phyloP scores from a whole-genome alignment of 2,329 filamentous ascomycete genomes.

The Penicillium verrucosum region DNA sequence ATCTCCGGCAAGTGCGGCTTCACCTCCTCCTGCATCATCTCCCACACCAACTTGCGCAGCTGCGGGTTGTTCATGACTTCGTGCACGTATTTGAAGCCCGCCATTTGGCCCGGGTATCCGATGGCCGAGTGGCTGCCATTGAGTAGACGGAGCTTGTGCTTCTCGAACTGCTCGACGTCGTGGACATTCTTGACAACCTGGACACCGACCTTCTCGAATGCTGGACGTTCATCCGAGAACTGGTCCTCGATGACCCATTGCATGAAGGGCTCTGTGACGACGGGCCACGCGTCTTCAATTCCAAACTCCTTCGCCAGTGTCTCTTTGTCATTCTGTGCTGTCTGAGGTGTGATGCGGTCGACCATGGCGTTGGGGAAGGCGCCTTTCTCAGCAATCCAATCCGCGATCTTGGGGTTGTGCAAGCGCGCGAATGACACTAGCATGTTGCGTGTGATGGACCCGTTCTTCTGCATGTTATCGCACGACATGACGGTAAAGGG shows the following conservation, averaged over 20 bases:
- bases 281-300: slow-evolving; percentile 53
- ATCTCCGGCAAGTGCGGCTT: slow-evolving; percentile 53
- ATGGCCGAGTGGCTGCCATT: slow-evolving; percentile 55
- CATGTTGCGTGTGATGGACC: slow-evolving; percentile 53
- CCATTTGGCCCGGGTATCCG: slow-evolving; percentile 51
- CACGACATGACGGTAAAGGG: slow-evolving; percentile 56
- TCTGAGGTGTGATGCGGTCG: slow-evolving; percentile 55
- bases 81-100: slow-evolving; percentile 55
- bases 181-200: slow-evolving; percentile 53
- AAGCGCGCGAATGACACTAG: slow-evolving; percentile 50
- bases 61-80: slow-evolving; percentile 52
- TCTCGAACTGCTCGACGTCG: slow-evolving; percentile 55
- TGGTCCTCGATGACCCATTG: slow-evolving; percentile 57
- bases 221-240: slow-evolving; percentile 51
- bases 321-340: slow-evolving; percentile 45
- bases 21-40: slow-evolving; percentile 57
- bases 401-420: slow-evolving; percentile 47
- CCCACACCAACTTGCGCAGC: slow-evolving; percentile 49
- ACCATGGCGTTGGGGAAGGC: slow-evolving; percentile 57
- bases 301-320: slow-evolving; percentile 46
- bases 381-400: slow-evolving; percentile 50
- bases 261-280: slow-evolving; percentile 56
- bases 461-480: slow-evolving; percentile 59
- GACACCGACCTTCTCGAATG: slow-evolving; percentile 53
- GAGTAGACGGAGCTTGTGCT: slow-evolving; percentile 56